Evolutionary conservation across 352 stramenopile species (phyloP).

Genomic region (Phytophthora kernoviae): DNA sequence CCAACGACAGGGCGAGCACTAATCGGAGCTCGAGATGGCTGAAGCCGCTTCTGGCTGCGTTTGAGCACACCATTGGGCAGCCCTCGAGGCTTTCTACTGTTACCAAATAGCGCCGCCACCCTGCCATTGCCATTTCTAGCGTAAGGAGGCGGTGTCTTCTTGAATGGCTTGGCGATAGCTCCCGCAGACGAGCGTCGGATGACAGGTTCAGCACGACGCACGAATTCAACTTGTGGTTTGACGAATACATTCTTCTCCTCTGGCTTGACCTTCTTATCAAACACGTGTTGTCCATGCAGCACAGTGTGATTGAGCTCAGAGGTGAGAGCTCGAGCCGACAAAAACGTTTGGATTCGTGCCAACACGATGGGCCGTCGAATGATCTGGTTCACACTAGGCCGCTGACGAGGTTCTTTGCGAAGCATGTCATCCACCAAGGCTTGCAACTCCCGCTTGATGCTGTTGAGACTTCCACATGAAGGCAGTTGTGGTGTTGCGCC

Average conservation of each 20-base stretch:
- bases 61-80: slow-evolving; percentile 12
- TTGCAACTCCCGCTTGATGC: slow-evolving; percentile 29
- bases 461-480: slow-evolving; percentile 13
- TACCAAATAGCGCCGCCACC: slow-evolving; percentile 19
- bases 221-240: slow-evolving; percentile 4
- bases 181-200: background rate
- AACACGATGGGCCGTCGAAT: slow-evolving; percentile 62
- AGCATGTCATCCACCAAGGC: slow-evolving; percentile 62
- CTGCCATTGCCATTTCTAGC: slow-evolving; percentile 6
- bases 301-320: slow-evolving; percentile 77
- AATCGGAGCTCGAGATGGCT: slow-evolving; percentile 12
- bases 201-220: slow-evolving; percentile 17
- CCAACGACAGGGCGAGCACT: slow-evolving; percentile 9
- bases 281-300: slow-evolving; percentile 73
- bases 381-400: slow-evolving; percentile 69
- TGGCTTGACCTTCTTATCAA: slow-evolving; percentile 35
- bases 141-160: slow-evolving; percentile 5
- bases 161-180: slow-evolving; percentile 7
- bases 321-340: slow-evolving; percentile 54
- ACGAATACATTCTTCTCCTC: slow-evolving; percentile 5
- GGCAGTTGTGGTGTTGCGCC: slow-evolving; percentile 21
- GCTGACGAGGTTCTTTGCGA: slow-evolving; percentile 57
- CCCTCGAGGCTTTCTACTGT: slow-evolving; percentile 24
- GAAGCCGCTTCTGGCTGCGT: slow-evolving; percentile 13
- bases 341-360: slow-evolving; percentile 65